These are phyloP conservation scores for Leptographium flavum DNA, from an alignment of 2,329 filamentous ascomycete genomes.

Conservation along the genomic window DNA sequence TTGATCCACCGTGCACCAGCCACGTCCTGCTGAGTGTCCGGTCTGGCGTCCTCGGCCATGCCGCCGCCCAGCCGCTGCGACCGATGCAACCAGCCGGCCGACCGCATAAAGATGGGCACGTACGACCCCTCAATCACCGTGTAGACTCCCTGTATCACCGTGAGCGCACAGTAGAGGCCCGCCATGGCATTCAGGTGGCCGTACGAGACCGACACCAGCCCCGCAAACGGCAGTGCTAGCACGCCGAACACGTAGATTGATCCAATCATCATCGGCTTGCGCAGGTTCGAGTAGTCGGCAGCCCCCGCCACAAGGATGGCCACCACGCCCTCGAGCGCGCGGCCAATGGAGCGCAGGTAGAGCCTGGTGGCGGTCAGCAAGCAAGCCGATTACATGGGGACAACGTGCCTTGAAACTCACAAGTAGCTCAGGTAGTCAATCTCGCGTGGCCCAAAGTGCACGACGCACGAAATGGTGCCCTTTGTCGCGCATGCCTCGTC, in stretches of 20 bases:
- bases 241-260: constrained; percentile 4
- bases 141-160: constrained; percentile 2
- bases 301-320: constrained; percentile 2
- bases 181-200: background rate
- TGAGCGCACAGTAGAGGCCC: constrained; percentile 2
- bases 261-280: constrained; percentile 5
- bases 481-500: background rate
- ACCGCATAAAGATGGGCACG: constrained; percentile 5
- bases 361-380: background rate
- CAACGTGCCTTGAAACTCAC: background rate
- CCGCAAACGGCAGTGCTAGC: constrained; percentile 3
- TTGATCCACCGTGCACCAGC: background rate
- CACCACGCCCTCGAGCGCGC: constrained; percentile 1
- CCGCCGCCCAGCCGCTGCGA: too few relatives aligned
- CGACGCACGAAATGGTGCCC: background rate
- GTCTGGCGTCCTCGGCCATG: too few relatives aligned
- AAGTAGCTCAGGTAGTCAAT: constrained; percentile 5
- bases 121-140: constrained; percentile 4
- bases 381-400: too few relatives aligned
- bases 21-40: too few relatives aligned
- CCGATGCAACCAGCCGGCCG: background rate
- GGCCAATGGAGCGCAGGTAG: constrained; percentile 2
- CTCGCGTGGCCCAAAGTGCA: background rate
- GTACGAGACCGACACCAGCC: background rate
- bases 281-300: constrained; percentile 1